A percentile compares a stretch with the other conserved stretches of the same genome.
Conservation (phyloP, 2,329 filamentous ascomycete genomes). For the Claviceps pazoutovae region DNA sequence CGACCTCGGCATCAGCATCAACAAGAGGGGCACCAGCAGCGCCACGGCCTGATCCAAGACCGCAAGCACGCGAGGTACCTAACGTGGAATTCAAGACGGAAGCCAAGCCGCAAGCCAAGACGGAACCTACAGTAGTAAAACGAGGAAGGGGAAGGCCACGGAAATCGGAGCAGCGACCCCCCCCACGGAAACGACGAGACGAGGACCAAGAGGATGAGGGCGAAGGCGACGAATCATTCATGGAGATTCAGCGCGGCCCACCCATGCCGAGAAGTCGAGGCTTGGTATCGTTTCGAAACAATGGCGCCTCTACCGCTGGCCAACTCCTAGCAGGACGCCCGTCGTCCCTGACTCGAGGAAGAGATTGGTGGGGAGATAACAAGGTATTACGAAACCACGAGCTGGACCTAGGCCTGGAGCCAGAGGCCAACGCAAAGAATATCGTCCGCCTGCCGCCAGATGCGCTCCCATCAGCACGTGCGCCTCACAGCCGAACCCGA, state of each 20-base stretch:
- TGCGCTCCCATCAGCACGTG: slow-evolving; percentile 19
- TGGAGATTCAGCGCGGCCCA: slow-evolving; percentile 38
- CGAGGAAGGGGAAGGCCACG: slow-evolving; percentile 5
- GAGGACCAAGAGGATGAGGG: slow-evolving; percentile 24
- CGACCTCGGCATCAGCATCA: slow-evolving; percentile 10
- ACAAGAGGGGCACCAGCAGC: slow-evolving; percentile 6
- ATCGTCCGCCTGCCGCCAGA: slow-evolving; percentile 59
- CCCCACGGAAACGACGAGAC: slow-evolving; percentile 14
- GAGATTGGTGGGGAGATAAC: slow-evolving; percentile 77
- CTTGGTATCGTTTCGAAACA: slow-evolving; percentile 36
- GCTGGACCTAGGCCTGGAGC: slow-evolving; percentile 28
- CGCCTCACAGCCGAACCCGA: slow-evolving; percentile 16
- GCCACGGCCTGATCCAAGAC: not conserved
- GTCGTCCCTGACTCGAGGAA: slow-evolving; percentile 61
- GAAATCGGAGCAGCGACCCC: slow-evolving; percentile 6
- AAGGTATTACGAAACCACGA: slow-evolving; percentile 30
- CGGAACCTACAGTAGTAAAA: not conserved
- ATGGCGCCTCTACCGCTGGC: slow-evolving; percentile 32
- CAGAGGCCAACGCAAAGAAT: slow-evolving; percentile 49
- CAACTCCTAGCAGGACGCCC: slow-evolving; percentile 64
- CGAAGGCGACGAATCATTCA: slow-evolving; percentile 28
- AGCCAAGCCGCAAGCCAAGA: not conserved
- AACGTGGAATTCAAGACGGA: not conserved
- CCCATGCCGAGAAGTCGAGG: slow-evolving; percentile 42
- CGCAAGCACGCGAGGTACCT: not conserved